Conservation (phyloP, 2,329 filamentous ascomycete genomes). For the Aspergillus aculeatus region DNA sequence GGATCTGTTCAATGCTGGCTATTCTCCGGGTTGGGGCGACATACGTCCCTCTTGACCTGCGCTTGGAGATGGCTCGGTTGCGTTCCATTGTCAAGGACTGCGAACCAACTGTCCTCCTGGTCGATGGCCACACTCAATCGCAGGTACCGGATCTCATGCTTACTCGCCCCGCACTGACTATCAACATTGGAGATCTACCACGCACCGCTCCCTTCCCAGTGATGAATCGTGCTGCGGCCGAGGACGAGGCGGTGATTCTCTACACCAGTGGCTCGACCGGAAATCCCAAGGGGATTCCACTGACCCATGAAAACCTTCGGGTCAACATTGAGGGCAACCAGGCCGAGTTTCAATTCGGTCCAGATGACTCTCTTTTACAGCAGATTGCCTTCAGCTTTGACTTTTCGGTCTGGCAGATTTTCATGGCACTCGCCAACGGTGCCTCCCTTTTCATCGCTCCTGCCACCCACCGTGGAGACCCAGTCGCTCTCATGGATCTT, state of each 20-base stretch:
- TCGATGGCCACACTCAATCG: conserved; percentile 10
- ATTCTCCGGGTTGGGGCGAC: conserved; percentile 31
- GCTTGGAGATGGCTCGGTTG: conserved; percentile 25
- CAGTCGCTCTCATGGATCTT: background rate
- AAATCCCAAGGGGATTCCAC: conserved; percentile 9
- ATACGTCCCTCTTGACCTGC: conserved; percentile 37
- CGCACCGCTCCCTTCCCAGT: too few species aligned
- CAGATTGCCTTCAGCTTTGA: conserved; percentile 10
- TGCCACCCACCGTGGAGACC: background rate
- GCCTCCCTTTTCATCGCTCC: conserved; percentile 3
- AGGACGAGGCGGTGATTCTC: background rate
- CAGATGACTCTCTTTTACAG: background rate
- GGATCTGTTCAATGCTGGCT: conserved; percentile 34
- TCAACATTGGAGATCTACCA: too few species aligned
- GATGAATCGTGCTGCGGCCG: too few species aligned
- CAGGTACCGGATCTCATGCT: too few species aligned
- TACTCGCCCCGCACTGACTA: too few species aligned
- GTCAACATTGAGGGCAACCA: background rate
- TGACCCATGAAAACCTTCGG: background rate
- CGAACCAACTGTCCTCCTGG: conserved; percentile 9
- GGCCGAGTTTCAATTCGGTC: background rate
- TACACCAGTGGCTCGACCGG: conserved; percentile 13
- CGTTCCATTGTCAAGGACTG: conserved; percentile 21
- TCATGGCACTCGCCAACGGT: conserved; percentile 2
- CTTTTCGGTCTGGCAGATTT: conserved; percentile 5